These are phyloP conservation scores for Polygonum maritimum DNA, from an alignment of 148 eudicot species.

Conservation along the genomic window DNA sequence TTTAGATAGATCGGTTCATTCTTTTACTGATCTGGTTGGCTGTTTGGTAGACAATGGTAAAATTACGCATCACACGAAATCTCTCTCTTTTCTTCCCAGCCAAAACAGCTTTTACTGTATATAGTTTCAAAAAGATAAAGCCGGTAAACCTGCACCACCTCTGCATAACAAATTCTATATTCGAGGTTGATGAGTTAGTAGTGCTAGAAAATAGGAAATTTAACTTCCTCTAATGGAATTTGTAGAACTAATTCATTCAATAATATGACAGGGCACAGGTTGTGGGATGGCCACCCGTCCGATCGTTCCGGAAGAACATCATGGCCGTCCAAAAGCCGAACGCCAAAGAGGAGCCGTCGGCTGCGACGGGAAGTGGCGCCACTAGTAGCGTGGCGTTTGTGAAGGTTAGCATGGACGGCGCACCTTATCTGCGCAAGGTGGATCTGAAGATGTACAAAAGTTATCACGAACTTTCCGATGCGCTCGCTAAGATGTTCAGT, in stretches of 20 bases:
- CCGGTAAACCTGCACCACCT: slow-evolving; percentile 1
- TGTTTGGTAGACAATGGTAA: slow-evolving; percentile 27
- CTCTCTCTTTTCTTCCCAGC: slow-evolving; percentile 11
- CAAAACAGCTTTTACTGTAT: not conserved
- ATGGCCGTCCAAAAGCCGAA: slow-evolving; percentile 21
- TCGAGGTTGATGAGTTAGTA: too few species aligned
- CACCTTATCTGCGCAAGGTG: slow-evolving; percentile 52
- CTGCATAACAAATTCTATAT: not conserved
- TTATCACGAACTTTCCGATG: slow-evolving; percentile 40
- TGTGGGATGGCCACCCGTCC: slow-evolving; percentile 69
- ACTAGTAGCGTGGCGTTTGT: slow-evolving; percentile 23
- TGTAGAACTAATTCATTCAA: not conserved
- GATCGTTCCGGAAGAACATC: slow-evolving; percentile 48
- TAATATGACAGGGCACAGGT: slow-evolving; percentile 43
- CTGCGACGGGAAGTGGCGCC: not conserved
- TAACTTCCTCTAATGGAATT: not conserved
- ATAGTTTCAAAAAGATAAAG: not conserved
- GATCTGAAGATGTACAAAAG: slow-evolving; percentile 50
- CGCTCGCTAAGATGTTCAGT: slow-evolving; percentile 49
- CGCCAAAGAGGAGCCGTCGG: not conserved
- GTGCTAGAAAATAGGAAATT: not conserved
- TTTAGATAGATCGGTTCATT: too few species aligned
- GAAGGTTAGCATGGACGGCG: slow-evolving; percentile 56
- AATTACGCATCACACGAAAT: slow-evolving; percentile 16
- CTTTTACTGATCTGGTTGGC: slow-evolving; percentile 3